phyloP scores from a whole-genome alignment of 2,329 filamentous ascomycete species.

The Dryadomyces sulphureus region DNA sequence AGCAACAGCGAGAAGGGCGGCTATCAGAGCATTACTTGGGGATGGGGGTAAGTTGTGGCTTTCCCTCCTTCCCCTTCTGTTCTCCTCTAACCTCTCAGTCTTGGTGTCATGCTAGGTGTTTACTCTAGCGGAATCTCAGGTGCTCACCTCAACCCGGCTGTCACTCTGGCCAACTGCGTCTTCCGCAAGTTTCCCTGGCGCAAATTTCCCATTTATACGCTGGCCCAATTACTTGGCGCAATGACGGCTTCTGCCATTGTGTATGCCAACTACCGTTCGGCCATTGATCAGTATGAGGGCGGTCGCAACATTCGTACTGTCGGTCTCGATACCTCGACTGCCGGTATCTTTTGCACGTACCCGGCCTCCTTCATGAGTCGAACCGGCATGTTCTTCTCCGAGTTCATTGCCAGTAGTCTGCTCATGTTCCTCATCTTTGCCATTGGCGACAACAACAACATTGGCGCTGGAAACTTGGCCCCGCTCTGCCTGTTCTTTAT shows the following conservation, averaged over 20 bases:
- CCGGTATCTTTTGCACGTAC: slow-evolving; percentile 39
- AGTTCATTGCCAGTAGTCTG: slow-evolving; percentile 44
- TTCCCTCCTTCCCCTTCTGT: neutral
- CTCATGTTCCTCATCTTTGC: slow-evolving; percentile 44
- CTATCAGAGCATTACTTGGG: slow-evolving; percentile 34
- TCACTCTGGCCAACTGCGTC: slow-evolving; percentile 28
- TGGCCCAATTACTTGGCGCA: slow-evolving; percentile 39
- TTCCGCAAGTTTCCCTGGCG: slow-evolving; percentile 46
- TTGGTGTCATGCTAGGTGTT: slow-evolving; percentile 55
- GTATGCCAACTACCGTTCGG: slow-evolving; percentile 40
- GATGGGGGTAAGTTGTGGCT: slow-evolving; percentile 27
- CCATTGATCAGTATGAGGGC: slow-evolving; percentile 19
- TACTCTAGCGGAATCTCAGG: slow-evolving; percentile 33
- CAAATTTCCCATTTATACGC: slow-evolving; percentile 42
- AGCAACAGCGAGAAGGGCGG: slow-evolving; percentile 32
- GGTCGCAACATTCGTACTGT: slow-evolving; percentile 17
- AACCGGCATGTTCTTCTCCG: slow-evolving; percentile 40
- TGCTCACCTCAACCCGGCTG: slow-evolving; percentile 39
- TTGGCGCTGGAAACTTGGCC: slow-evolving; percentile 32
- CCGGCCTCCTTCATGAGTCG: slow-evolving; percentile 33
- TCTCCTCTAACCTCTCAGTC: slow-evolving; percentile 17
- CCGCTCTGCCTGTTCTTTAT: slow-evolving; percentile 27
- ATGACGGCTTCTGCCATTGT: slow-evolving; percentile 40
- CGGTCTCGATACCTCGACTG: slow-evolving; percentile 28
- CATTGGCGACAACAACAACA: slow-evolving; percentile 41